Evolutionary conservation across 148 eudicot species (phyloP).

Genomic region (Rhododendron kiyosumense): DNA sequence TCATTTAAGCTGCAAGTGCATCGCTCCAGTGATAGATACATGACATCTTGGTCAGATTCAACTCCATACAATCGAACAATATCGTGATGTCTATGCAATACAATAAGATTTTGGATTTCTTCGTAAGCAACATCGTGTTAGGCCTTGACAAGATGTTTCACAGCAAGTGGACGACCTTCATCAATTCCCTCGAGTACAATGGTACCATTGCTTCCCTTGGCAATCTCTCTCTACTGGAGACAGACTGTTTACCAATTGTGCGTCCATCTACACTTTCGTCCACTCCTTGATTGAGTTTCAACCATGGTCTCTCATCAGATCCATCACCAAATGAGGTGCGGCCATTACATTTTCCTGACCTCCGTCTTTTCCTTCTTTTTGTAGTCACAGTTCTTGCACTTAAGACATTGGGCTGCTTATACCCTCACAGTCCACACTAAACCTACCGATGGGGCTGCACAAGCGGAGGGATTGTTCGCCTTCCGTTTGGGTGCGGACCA

Average conservation of each 20-base stretch:
- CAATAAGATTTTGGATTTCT: conserved; percentile 87
- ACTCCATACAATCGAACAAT: conserved; percentile 82
- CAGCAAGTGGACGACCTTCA: conserved; percentile 89
- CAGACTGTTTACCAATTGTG: conserved; percentile 56
- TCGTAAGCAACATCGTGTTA: conserved; percentile 82
- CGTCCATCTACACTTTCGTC: conserved; percentile 44
- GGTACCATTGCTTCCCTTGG: conserved; percentile 95
- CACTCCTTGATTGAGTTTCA: conserved; percentile 35
- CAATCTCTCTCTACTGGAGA: conserved; percentile 66
- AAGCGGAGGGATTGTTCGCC: too few relatives aligned
- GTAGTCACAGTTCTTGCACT: conserved; percentile 31
- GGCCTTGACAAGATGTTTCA: conserved; percentile 80
- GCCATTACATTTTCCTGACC: conserved; percentile 38
- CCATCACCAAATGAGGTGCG: conserved; percentile 19
- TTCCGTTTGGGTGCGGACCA: too few relatives aligned
- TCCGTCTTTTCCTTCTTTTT: conserved; percentile 58
- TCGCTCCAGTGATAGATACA: conserved; percentile 72
- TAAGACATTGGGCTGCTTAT: conserved; percentile 27
- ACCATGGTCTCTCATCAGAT: conserved; percentile 23
- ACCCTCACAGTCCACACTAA: conserved; percentile 3
- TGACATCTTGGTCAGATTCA: conserved; percentile 78
- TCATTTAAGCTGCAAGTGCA: conserved; percentile 80
- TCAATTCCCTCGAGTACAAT: conserved; percentile 82
- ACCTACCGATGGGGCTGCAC: too few relatives aligned
- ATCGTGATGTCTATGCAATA: conserved; percentile 78